phyloP scores from a whole-genome alignment of 495 filamentous ascomycete genomes.

The Chlorociboria aeruginascens region DNA sequence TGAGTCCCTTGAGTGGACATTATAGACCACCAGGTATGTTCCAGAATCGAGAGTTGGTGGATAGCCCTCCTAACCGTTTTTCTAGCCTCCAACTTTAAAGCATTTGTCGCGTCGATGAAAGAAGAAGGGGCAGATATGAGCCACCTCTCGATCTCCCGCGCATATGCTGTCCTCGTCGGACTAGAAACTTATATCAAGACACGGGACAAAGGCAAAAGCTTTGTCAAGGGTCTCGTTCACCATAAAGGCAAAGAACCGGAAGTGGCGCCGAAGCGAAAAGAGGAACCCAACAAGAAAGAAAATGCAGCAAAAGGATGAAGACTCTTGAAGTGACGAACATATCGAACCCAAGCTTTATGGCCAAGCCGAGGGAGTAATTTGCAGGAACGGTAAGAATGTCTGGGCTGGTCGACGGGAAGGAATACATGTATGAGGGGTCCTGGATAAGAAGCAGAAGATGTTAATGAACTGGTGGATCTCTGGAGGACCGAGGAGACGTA shows the following conservation, averaged over 20 bases:
- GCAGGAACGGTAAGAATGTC: no score
- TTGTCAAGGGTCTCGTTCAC: conserved; percentile 15
- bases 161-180: conserved; percentile 71
- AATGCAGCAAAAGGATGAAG: conserved; percentile 14
- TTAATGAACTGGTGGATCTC: no score
- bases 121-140: conserved; percentile 70
- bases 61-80: conserved; percentile 1
- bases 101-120: conserved; percentile 61
- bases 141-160: conserved; percentile 61
- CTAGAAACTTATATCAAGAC: conserved; percentile 65
- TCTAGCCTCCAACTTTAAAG: conserved; percentile 55
- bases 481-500: no score
- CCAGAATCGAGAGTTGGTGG: not conserved
- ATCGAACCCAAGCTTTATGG: no score
- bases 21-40: conserved; percentile 58
- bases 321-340: conserved; percentile 12
- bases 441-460: not conserved
- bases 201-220: conserved; percentile 12
- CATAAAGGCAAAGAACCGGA: conserved; percentile 14
- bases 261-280: conserved; percentile 14
- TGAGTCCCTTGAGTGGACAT: conserved; percentile 59
- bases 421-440: conserved; percentile 7
- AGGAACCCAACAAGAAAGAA: conserved; percentile 18
- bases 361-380: no score
- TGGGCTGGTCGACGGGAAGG: not conserved